These are phyloP conservation scores for Arthrobotrys sinensis DNA, from an alignment of 2,329 filamentous ascomycete genomes.

Conservation along the genomic window DNA sequence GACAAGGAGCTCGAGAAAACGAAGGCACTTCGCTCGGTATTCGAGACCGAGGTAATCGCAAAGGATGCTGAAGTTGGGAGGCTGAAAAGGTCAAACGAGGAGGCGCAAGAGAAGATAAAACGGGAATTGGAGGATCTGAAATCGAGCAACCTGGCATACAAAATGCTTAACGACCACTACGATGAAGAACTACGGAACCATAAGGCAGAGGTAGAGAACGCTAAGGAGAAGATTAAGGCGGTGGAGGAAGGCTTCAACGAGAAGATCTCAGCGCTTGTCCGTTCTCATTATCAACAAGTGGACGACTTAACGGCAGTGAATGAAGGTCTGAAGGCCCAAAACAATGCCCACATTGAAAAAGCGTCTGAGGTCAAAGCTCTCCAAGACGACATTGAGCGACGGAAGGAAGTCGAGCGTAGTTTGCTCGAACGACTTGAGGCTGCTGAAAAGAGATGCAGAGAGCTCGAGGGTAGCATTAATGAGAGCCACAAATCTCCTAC, in stretches of 20 bases:
- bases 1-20: background rate
- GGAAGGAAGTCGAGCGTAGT: background rate
- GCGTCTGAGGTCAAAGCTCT: background rate
- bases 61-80: background rate
- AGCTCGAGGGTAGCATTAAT: background rate
- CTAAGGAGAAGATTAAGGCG: background rate
- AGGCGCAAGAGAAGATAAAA: background rate
- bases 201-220: background rate
- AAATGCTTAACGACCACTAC: background rate
- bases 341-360: background rate
- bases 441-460: background rate
- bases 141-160: background rate
- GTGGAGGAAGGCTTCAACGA: background rate
- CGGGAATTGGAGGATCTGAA: background rate
- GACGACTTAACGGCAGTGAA: background rate
- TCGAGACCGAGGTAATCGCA: background rate
- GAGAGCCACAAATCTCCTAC: background rate
- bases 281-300: background rate
- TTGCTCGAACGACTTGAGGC: conserved; percentile 11
- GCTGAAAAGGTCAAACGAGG: background rate
- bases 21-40: background rate
- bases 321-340: background rate
- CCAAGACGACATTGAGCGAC: background rate
- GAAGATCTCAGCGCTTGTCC: background rate
- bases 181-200: background rate